Evolutionary conservation across 169 alveolate genomes (phyloP).

Genomic region (Cystoisospora suis): DNA sequence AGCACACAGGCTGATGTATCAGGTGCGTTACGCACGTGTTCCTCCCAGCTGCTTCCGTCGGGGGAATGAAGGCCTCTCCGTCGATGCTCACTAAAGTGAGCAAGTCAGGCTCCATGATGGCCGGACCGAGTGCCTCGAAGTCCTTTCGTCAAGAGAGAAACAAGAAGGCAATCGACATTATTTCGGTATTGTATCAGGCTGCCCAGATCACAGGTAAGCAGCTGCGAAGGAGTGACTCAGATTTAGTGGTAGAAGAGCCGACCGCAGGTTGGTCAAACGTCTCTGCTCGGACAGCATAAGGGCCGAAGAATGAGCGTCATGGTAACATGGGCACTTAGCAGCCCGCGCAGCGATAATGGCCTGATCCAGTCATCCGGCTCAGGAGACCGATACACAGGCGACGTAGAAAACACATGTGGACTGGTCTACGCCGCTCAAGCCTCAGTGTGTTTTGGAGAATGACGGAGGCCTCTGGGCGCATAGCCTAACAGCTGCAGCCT

Average conservation of each 20-base stretch:
- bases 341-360: no score
- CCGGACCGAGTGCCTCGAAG: background rate
- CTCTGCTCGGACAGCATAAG: no score
- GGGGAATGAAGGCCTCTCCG: background rate
- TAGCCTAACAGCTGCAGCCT: no score
- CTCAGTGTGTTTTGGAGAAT: no score
- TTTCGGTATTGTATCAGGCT: background rate
- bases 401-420: background rate
- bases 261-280: no score
- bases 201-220: conserved; percentile 16
- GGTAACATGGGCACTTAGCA: no score
- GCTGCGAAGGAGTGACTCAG: no score
- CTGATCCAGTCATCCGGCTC: no score
- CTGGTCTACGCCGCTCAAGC: background rate
- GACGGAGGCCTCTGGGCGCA: background rate
- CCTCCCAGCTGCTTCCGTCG: background rate
- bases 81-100: conserved; percentile 18
- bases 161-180: background rate
- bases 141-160: background rate
- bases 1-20: no score
- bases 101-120: background rate
- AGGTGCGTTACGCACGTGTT: background rate
- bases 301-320: no score
- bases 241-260: no score
- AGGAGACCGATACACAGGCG: background rate